Evolutionary conservation across 2,329 filamentous ascomycete genomes (phyloP), one percentile per base, ranked within the genome.

Genomic region (Fusarium longipes): DNA sequence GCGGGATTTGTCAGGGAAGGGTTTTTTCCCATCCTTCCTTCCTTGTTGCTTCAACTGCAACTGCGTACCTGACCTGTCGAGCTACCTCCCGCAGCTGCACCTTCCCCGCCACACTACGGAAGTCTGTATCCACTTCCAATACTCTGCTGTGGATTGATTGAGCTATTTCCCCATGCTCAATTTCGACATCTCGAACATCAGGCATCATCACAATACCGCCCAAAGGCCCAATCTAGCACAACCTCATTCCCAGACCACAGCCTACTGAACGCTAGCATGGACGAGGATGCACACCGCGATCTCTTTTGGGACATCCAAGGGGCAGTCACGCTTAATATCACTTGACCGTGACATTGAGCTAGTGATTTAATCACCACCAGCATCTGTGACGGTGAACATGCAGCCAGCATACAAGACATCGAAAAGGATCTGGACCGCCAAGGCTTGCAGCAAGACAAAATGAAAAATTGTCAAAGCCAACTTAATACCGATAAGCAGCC

Each of bases 321-420:
- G 35, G 44, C n/a, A 53, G 57, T 67, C 66, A 67, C 45, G 57
- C 43, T 53, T 49, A 50, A 49, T 57, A 55, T 60, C 52, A 61
- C 61, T 57, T 56, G 58, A 57, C 59, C 62, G 52, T 52, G 51
- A 54, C 33, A 33, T 32, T 24, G 52, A 57, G 40, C 66, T 69
- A 69, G 49, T 36, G 50, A 54, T 58, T 66, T 58, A 53, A 67
- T 40, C 51, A 68, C 51, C 65, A 40, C 51, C 51, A 47, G 35
- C 42, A 36, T 56, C 45, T 53, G 47, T 36, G 56, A 67, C 50
- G 49, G 59, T 39, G 22, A 51, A 39, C 38, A 32, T 33, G 65
- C 52, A 63, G 51, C 65, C 57, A 68, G 59, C 65, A 55, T 29
- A 64, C 61, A 48, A 68, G 65, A 68, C 65, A 69, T 69, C 51